Base-by-base conservation (phyloP, 495 filamentous ascomycete genomes). In the Penicillium fimorum region DNA sequence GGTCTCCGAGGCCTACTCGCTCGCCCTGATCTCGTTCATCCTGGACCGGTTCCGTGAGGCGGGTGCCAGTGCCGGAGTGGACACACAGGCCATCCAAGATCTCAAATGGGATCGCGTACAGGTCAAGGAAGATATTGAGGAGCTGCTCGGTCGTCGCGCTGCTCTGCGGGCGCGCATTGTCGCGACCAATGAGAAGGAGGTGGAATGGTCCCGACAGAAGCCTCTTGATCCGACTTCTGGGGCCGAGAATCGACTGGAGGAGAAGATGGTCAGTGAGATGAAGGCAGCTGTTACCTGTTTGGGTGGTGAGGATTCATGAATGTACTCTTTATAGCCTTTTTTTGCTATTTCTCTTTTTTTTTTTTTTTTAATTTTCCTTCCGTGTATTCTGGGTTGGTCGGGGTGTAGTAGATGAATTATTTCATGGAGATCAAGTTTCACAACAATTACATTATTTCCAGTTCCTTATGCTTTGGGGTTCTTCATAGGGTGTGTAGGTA, bases 91-190 rank as follows among this genome's bases (percentile, higher is more conserved):
- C 17, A 84, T 96, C 12, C 73, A 76, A 50, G 77, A 82, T 32
- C 76, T 95, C 40, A 79, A 81, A 59, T 96, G 89, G 87, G 89
- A 95, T 61, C 76, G 77, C 40, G 75, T 69, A 11, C 75, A 78
- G 24, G 79, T 91, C 53, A 82, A 85, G 62, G 91, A 94, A 66
- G 89, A 92, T 62, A 83, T 92, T 40, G 88, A 93, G 56, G 86
- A 82, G 49, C 87, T 89, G 75, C 69, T 96, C 53, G 75, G 79
- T 40, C 79, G 86, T 20, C 75, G 81, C 46, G 75, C 76, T 55
- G 70, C 79, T 35, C 70, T 96, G 53, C 75, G 87, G 35, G 82
- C 87, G 30, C 79, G 87, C 53, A 79, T 96, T 41, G 75, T 90
- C 57, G 84, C 91, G n/a, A 78, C 84, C 30, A 86, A 75, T 37